Conservation (phyloP, 768 basidiomycete species). For the Kwoniella dendrophila region DNA sequence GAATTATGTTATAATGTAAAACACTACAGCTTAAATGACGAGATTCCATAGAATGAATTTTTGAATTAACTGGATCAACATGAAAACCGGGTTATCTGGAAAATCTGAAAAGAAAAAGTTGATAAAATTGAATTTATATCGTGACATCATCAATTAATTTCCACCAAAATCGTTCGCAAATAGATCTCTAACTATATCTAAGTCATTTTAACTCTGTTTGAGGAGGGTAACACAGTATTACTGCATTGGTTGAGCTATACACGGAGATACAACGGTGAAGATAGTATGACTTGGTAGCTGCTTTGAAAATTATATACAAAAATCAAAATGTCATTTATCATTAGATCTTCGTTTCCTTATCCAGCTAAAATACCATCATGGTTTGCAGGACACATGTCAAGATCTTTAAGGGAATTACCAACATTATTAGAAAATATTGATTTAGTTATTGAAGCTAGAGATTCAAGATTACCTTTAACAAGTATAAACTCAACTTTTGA, state of each 20-base stretch:
- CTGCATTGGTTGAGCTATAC: no score
- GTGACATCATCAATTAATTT: constrained; percentile 23
- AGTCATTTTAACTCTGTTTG: no score
- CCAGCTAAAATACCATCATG: constrained; percentile 81
- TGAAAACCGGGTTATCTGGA: no score
- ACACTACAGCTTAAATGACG: no score
- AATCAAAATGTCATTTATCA: constrained; percentile 21
- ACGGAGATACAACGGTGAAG: no score
- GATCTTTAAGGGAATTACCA: constrained; percentile 76
- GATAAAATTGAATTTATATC: constrained; percentile 2
- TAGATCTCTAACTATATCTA: no score
- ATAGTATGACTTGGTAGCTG: no score
- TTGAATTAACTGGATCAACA: not conserved
- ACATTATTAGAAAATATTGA: constrained; percentile 67
- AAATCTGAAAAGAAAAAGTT: constrained; percentile 25
- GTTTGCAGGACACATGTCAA: constrained; percentile 95
- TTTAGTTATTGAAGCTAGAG: constrained; percentile 90
- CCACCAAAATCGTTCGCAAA: not conserved
- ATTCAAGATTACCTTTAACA: constrained; percentile 87
- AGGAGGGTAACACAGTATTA: no score
- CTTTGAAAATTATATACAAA: no score
- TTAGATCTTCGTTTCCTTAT: constrained; percentile 54
- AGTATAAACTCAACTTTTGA: constrained; percentile 90
- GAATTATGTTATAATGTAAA: no score
- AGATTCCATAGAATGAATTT: no score